These are phyloP conservation scores for Pythium periplocum DNA, from an alignment of 352 stramenopile species.

Conservation along the genomic window DNA sequence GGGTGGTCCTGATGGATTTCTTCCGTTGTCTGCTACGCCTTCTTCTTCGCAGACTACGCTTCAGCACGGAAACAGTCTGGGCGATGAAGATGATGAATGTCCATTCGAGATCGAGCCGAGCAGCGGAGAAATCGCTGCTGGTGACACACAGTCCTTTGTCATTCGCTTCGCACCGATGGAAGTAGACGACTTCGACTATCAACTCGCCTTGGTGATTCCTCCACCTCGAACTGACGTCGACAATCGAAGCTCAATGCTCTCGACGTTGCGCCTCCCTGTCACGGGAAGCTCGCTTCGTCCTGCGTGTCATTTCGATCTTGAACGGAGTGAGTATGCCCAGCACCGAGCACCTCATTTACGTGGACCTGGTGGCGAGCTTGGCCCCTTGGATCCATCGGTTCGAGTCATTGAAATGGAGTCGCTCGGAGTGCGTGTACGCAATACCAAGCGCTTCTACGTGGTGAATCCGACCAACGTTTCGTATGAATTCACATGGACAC, in stretches of 20 bases:
- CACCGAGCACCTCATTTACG: conserved; percentile 53
- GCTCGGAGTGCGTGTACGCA: conserved; percentile 86
- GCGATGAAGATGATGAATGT: conserved; percentile 46
- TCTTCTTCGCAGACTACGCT: conserved; percentile 7
- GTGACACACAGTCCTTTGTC: conserved; percentile 64
- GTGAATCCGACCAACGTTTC: conserved; percentile 91
- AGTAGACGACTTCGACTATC: conserved; percentile 84
- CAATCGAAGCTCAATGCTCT: neutral
- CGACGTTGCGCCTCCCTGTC: conserved; percentile 45
- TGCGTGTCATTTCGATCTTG: conserved; percentile 92
- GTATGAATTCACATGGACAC: conserved; percentile 93
- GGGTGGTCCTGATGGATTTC: conserved; percentile 5
- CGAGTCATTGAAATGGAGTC: conserved; percentile 92
- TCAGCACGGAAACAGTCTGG: neutral
- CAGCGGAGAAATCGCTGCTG: conserved; percentile 44
- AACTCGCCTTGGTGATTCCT: conserved; percentile 35
- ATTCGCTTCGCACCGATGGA: conserved; percentile 90
- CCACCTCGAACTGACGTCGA: neutral
- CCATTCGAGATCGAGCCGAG: conserved; percentile 86
- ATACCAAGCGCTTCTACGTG: conserved; percentile 91
- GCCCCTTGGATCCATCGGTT: conserved; percentile 79
- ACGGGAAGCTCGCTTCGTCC: conserved; percentile 76
- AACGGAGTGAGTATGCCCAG: conserved; percentile 85
- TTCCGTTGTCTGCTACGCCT: neutral
- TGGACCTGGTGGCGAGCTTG: conserved; percentile 80